Conservation (phyloP, 805 yeast species). For the Yamadazyma sp. region DNA sequence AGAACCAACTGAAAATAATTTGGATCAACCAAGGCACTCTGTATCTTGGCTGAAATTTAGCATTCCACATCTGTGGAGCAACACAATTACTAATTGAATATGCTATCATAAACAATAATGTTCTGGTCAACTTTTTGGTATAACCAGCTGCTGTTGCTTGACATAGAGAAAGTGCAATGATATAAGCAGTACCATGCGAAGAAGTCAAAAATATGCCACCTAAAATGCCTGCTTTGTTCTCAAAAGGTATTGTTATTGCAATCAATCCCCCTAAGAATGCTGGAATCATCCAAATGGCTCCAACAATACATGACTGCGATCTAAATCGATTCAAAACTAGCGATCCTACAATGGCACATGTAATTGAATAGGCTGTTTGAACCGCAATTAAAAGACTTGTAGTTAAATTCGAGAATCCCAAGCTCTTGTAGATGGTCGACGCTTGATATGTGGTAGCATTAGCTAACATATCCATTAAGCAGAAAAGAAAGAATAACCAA, state of each 20-base stretch:
- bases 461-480: constrained; percentile 47
- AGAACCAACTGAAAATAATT: constrained; percentile 47
- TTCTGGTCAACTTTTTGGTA: constrained; percentile 49
- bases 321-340: constrained; percentile 28
- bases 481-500: constrained; percentile 25
- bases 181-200: constrained; percentile 35
- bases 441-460: constrained; percentile 55
- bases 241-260: constrained; percentile 43
- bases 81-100: constrained; percentile 50
- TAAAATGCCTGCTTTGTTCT: constrained; percentile 35
- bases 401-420: constrained; percentile 36
- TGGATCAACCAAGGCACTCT: constrained; percentile 45
- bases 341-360: constrained; percentile 38
- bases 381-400: constrained; percentile 42
- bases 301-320: constrained; percentile 35
- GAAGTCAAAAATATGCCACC: constrained; percentile 49
- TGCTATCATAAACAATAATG: constrained; percentile 41
- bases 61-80: constrained; percentile 56
- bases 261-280: constrained; percentile 45
- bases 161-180: constrained; percentile 26
- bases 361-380: constrained; percentile 53
- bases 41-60: constrained; percentile 41
- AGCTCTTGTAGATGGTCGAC: constrained; percentile 42
- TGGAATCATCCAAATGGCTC: constrained; percentile 37
- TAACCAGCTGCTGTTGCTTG: constrained; percentile 39